Percentiles rank a stretch among this genome's conserved stretches.
phyloP scores from a whole-genome alignment of 192 early-diverging fungal species.

The Umbelopsis sp. region DNA sequence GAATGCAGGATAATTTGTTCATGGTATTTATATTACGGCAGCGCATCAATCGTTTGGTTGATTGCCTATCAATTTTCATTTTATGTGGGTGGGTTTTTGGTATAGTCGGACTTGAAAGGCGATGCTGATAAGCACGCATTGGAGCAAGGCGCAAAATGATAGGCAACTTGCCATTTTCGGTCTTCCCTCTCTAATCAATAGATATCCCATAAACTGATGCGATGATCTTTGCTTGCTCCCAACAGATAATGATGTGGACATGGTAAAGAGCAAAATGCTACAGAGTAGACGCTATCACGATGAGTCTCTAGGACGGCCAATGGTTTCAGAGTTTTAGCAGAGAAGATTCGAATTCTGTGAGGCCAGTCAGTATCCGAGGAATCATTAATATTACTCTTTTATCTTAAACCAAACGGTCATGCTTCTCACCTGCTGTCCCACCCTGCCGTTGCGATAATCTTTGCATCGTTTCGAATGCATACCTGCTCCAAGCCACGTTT shows the following conservation, averaged over 20 bases:
- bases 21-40: not conserved
- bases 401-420: not conserved
- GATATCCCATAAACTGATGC: slow-evolving; percentile 41
- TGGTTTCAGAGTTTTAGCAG: slow-evolving; percentile 33
- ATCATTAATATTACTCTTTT: not conserved
- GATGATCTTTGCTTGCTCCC: slow-evolving; percentile 31
- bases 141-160: not conserved
- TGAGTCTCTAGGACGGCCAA: slow-evolving; percentile 36
- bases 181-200: slow-evolving; percentile 13
- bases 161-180: not conserved
- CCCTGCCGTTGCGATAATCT: slow-evolving; percentile 38
- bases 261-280: slow-evolving; percentile 16
- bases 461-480: slow-evolving; percentile 32
- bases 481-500: slow-evolving; percentile 34
- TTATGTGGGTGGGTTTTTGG: not conserved
- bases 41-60: not conserved
- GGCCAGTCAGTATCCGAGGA: not conserved
- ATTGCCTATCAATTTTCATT: slow-evolving; percentile 10
- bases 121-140: not conserved
- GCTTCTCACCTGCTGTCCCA: slow-evolving; percentile 36
- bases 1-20: not conserved
- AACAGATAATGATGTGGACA: slow-evolving; percentile 24
- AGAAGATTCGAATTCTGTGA: slow-evolving; percentile 37
- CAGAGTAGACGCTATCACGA: slow-evolving; percentile 32
- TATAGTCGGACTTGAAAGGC: not conserved